Evolutionary conservation across 148 eudicot genomes (phyloP), one percentile per base, ranked within the genome.

Genomic region (Amaranthus palmeri): DNA sequence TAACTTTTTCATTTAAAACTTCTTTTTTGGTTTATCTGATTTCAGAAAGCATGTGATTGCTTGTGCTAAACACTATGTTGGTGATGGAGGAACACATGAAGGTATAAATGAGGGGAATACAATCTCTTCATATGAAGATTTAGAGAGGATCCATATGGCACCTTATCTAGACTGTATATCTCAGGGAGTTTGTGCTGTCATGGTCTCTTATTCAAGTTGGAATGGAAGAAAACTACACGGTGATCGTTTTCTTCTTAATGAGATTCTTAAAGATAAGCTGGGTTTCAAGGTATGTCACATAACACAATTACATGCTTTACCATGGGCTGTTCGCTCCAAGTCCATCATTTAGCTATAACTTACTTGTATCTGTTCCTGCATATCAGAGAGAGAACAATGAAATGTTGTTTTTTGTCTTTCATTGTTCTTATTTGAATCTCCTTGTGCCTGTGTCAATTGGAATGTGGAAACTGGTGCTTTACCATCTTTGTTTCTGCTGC

Each of bases 171-270:
- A 95, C 75, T 89, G 96, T 73, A 80, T 95, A 46, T 74, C 93
- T 68, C 92, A 84, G 74, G 97, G 98, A 70, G 98, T 95, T 69
- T 89, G 93, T 78, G 89, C 96, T 10, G 67, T 95, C 68, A 95
- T 95, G 98, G 98, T 93, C 59, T 91, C 98, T 63, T 95, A 86
- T 80, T 80, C 88, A 6, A 89, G 96, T 70, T 95, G 98, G 97
- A 95, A 95, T 48, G 96, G 93, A 46, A 78, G 9, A 36, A 84
- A 71, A 77, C 74, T 91, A 67, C 98, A 95, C 67, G 68, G 83
- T 68, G 67, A 95, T 76, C 80, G 56, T 51, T 85, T 72, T 81
- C 98, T 95, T 72, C 75, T 89, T 40, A 95, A 96, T 0, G 74
- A 91, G 69, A 71, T 95, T 69, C 81, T 95, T 76, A 95, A 95